Base-by-base conservation (phyloP, 495 filamentous ascomycete genomes). In the Cenococcum geophilum region DNA sequence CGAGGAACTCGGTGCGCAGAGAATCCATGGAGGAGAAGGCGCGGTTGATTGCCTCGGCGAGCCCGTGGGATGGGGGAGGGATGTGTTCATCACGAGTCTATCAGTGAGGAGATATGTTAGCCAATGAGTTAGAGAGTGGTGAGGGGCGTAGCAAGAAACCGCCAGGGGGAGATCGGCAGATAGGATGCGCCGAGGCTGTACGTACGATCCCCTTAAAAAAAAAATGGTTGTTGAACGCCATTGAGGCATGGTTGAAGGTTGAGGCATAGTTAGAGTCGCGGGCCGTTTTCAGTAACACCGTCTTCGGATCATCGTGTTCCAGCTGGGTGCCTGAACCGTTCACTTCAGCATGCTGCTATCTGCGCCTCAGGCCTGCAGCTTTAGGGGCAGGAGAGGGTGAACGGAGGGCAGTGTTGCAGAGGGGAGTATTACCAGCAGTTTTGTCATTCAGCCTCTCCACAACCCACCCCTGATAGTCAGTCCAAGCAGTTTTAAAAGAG, bases 161-260 rank as follows among this genome's bases (percentile, higher is more conserved):
- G 27, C 27, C 6, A 32, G 27, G 27, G 27, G 27, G 6, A 21
- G 59, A 34, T 12, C 21, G 27, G 16, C 25, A 14, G 51, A 23
- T 61, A 37, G 47, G 23, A 20, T 54, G 22, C 32, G 45, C 49
- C 52, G 32, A 6, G 47, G 23, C 21, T 18, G 9, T 50, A 72
- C 76, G 66, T 60, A 84, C 82, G 65, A 89, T 73, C 68, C 79
- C 75, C 65, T 79, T 76, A 82, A 97, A 97, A 85, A 96, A 97
- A 76, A 93, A 88, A 74, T 93, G 84, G 79, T 97, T 97, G 82
- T 97, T 97, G 78, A 89, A 86, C 58, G 91, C 89, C 87, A 95
- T 95, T 63, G 86, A 91, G 71, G 93, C 93, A 70, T 92, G 83
- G 80, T 98, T 98, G 83, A 98, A 98, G 63, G 87, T 76, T 60